Base-by-base conservation (phyloP, 1,284 basidiomycete genomes). In the Heimioporus retisporus region DNA sequence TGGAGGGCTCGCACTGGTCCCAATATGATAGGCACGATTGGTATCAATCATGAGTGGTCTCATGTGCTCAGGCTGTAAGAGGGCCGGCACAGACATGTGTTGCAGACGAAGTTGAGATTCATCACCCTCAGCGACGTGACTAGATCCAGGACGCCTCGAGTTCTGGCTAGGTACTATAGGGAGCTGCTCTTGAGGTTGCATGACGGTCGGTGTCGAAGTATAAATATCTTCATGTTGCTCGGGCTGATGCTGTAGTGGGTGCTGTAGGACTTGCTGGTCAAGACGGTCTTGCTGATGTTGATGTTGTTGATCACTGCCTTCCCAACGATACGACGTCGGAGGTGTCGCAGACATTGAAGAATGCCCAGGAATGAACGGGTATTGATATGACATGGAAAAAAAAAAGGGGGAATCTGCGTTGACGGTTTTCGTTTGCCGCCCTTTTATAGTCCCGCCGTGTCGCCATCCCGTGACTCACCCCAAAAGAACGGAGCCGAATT, bases 311-410 rank as follows among this genome's bases (percentile, higher is more conserved):
- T 76, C 68, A 65, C 69, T 61, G 59, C 65, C 65, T 59, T 80
- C 76, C 80, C 80, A 81, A 65, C 68, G 79, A 65, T 70, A 80
- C 4, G 72, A 54, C 19, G 76, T 69, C 59, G 72, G 73, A 2
- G 79, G 78, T 31, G 79, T 81, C 63, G 80, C 67, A 58, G 79
- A 75, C 70, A 71, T 73, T 25, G 80, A 80, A 60, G 78, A 73
- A 67, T 79, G 75, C 67, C 78, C 79, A 59, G 71, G 75, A 63
- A 71, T 76, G 77, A 71, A 72, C 62, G 76, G 79, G 69, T 80
- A 81, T 71, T 77, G 81, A 76, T 81, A 81, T 67, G 79, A 79
- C 80, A 81, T 81, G 74, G 74, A 69, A 70, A 74, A 73, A 74
- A 71, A 73, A 72, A 73, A 72, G 61, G 66, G 71, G 66, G 67